Base-by-base conservation (phyloP, 306 rosid species). In the Echinosophora koreensis region DNA sequence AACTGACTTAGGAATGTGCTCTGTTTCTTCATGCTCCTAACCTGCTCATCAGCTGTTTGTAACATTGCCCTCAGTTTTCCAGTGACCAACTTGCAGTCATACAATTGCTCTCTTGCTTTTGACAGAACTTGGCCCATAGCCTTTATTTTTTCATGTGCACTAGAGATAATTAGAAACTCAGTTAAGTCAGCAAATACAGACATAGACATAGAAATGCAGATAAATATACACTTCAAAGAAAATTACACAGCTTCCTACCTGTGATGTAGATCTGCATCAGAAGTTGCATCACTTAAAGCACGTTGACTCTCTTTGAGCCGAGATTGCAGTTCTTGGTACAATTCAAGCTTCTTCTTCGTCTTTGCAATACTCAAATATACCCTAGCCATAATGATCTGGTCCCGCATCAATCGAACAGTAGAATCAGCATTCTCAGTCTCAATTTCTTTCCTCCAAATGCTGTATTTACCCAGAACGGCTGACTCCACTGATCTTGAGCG, bases 51-150 rank as follows among this genome's bases (percentile, higher is more conserved):
- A 27, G 95, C 91, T 44, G 97, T 84, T 81, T 89, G 93, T 68
- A 96, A 91, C 97, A 96, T 96, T 77, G 97, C 99, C 87, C 96
- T 87, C 74, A 96, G 84, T 76, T 95, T 90, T 72, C 84, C 90
- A 54, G 96, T 88, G 39, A 91, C 92, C 87, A 88, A 80, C 72
- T 90, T 86, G 91, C 97, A 92, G 82, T 95, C 94, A 86, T 89
- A 89, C 82, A 95, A 82, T 81, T 89, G 90, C 83, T 71, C 93
- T 79, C 90, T 88, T 14, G 90, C 90, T 85, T 89, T 86, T 58
- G 98, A 88, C 73, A 95, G 86, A 81, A 89, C 82, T 81, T 86
- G 92, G 54, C 89, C 94, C 96, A 92, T 87, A 18, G 88, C 86
- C 88, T 90, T 88, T 42, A 92, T 76, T 84, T 72, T 88, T 66